Base-by-base conservation (phyloP, 495 filamentous ascomycete genomes). In the Aspergillus nanangensis region DNA sequence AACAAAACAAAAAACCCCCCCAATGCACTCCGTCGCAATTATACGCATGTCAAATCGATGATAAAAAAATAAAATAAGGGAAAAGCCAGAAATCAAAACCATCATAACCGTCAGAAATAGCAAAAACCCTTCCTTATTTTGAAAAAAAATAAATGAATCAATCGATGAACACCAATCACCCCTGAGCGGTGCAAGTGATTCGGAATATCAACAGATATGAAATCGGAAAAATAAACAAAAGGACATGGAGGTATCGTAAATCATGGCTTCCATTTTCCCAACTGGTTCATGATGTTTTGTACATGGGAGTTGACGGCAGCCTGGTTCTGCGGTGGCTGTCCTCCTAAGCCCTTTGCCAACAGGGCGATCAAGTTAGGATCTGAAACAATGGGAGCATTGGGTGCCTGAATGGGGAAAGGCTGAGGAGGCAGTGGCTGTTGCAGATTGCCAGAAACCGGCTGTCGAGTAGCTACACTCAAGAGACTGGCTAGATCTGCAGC, bases 241-340 rank as follows among this genome's bases (percentile, higher is more conserved):
- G 52, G 38, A 34, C 8, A 37, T 22, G 39, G 40, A 61, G n/a
- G n/a, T n/a, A 39, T 65, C 60, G 49, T 67, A 45, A 61, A 47
- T 77, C 68, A 79, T 65, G 78, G 75, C 56, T 74, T 78, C 68
- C 78, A 83, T 57, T 75, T 80, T 9, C 76, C 67, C 52, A 84
- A 59, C 50, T 83, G 79, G 41, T 76, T 74, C 72, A 83, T 76
- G 37, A 84, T 69, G 51, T 80, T 77, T 53, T 81, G 76, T 47
- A 84, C 72, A 56, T 81, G 72, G 25, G 65, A 57, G 34, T 59
- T 56, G 35, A 65, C 49, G 29, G 59, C 44, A 22, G 57, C 51
- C 38, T 74, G 70, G 27, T 61, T 63, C 52, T 78, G 72, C 34
- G 57, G 58, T 47, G 66, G 69, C 39, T 65, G 66, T 43, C 55